Evolutionary conservation across 805 yeast species (phyloP).

Genomic region (Dipodascus geniculatus): DNA sequence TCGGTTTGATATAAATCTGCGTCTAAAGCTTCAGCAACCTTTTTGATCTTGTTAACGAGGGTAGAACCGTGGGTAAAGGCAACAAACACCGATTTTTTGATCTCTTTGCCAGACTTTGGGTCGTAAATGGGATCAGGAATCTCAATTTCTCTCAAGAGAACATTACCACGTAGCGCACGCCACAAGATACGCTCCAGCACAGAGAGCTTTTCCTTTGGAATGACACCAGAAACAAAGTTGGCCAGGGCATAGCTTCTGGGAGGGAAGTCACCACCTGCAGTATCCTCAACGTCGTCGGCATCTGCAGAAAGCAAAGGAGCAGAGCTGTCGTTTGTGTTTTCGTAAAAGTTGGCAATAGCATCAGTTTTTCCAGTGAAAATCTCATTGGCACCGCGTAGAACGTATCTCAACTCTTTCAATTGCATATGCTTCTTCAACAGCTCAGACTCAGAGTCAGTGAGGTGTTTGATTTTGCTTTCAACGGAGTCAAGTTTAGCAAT

Average conservation of each 20-base stretch:
- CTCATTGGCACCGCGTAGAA: slow-evolving; percentile 34
- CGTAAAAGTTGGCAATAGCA: slow-evolving; percentile 24
- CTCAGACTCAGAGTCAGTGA: slow-evolving; percentile 56
- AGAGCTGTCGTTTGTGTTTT: slow-evolving; percentile 24
- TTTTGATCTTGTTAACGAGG: slow-evolving; percentile 58
- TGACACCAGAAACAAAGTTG: slow-evolving; percentile 67
- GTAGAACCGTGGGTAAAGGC: slow-evolving; percentile 85
- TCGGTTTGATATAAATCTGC: slow-evolving; percentile 63
- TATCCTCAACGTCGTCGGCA: slow-evolving; percentile 16
- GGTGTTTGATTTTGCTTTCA: slow-evolving; percentile 63
- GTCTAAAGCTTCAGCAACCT: slow-evolving; percentile 82
- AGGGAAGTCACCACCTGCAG: slow-evolving; percentile 15
- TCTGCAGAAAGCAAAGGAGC: slow-evolving; percentile 31
- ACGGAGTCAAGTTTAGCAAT: slow-evolving; percentile 48
- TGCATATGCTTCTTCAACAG: slow-evolving; percentile 52
- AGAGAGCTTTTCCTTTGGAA: slow-evolving; percentile 56
- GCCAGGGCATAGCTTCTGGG: slow-evolving; percentile 18
- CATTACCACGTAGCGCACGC: slow-evolving; percentile 89
- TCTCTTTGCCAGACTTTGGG: slow-evolving; percentile 39
- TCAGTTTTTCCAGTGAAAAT: slow-evolving; percentile 32
- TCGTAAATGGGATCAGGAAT: slow-evolving; percentile 61
- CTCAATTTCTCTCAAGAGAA: slow-evolving; percentile 64
- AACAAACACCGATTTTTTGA: slow-evolving; percentile 72
- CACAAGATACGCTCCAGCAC: slow-evolving; percentile 74
- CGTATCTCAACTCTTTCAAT: slow-evolving; percentile 61